These are phyloP conservation scores for Taxillus chinensis DNA, from an alignment of 164 flowering plant genomes.

Conservation along the genomic window DNA sequence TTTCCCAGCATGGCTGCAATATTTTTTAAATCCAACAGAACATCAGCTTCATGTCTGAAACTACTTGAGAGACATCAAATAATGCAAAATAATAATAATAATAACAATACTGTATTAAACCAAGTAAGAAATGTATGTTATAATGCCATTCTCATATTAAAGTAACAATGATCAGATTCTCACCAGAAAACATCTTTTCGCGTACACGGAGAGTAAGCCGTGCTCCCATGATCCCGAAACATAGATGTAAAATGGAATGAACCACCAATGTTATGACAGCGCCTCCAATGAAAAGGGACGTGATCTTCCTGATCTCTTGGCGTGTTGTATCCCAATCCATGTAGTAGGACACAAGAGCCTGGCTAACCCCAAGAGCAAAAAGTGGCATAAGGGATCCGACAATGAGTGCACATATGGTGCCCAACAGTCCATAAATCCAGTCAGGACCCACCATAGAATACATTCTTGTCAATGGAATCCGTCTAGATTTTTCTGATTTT, in stretches of 20 bases:
- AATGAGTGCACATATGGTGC: constrained; percentile 52
- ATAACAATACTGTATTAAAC: neutral
- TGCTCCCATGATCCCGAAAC: constrained; percentile 92
- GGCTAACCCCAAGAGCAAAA: constrained; percentile 86
- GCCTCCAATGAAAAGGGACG: constrained; percentile 62
- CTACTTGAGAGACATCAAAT: no score
- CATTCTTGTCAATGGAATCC: constrained; percentile 50
- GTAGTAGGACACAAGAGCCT: constrained; percentile 84
- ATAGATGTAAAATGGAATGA: constrained; percentile 54
- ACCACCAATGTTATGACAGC: constrained; percentile 53
- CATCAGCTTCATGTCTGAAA: no score
- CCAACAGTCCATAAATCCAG: constrained; percentile 61
- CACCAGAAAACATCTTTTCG: constrained; percentile 84
- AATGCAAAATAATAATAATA: no score
- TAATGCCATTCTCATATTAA: neutral
- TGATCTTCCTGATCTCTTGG: constrained; percentile 58
- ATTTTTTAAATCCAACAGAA: no score
- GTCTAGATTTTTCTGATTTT: constrained; percentile 23
- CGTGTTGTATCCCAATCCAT: constrained; percentile 86
- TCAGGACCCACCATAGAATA: constrained; percentile 81
- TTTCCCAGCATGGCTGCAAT: constrained; percentile 78
- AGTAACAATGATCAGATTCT: neutral
- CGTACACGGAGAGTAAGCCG: constrained; percentile 84
- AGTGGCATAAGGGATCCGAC: constrained; percentile 95
- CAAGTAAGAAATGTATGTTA: neutral